Base-by-base conservation (phyloP, 306 rosid genomes). In the Acacia confusa region DNA sequence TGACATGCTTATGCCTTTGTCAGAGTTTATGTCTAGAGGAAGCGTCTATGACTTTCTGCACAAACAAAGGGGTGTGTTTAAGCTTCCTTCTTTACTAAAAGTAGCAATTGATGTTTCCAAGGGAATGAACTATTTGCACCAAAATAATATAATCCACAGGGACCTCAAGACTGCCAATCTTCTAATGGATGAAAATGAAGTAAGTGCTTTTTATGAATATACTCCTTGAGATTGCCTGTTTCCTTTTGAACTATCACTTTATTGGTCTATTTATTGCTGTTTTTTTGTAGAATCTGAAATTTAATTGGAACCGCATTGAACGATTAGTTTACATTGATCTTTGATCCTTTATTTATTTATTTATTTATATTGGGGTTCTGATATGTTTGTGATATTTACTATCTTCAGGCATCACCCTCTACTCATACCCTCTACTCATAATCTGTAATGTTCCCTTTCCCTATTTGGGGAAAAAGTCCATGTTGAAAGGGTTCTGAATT, bases 131-230 rank as follows among this genome's bases (percentile, higher is more conserved):
- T 91, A 93, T 90, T 87, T 96, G 92, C 99, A 96, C 87, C 98
- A 96, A 87, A 96, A 96, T 83, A 96, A 93, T 79, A 96, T 96
- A 80, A 90, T 96, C 88, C 99, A 96, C 92, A 86, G 99, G 88
- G 99, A 96, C 79, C 99, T 96, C 87, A 96, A 96, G 95, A 93
- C 99, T 83, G 99, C 98, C 79, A 96, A 96, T 88, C 98, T 96
- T 93, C 94, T 94, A 87, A 96, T 96, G 99, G 98, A 96, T 94
- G 99, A 96, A 85, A 90, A 96, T 52, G 92, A 91, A 85, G 99
- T 91, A 87, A 86, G 99, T 76, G 75, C 27, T 83, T 72, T 84
- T 67, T 61, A 76, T 66, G 79, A 85, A 66, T 74, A 65, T 83
- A 81, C 67, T 15, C 74, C 57, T 64, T 81, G 81, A 81, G 70